A percentile compares a stretch with the other conserved stretches of the same genome.
These are phyloP conservation scores for Eucalyptus paniculata DNA, from an alignment of 345 rosid species.

Conservation along the genomic window DNA sequence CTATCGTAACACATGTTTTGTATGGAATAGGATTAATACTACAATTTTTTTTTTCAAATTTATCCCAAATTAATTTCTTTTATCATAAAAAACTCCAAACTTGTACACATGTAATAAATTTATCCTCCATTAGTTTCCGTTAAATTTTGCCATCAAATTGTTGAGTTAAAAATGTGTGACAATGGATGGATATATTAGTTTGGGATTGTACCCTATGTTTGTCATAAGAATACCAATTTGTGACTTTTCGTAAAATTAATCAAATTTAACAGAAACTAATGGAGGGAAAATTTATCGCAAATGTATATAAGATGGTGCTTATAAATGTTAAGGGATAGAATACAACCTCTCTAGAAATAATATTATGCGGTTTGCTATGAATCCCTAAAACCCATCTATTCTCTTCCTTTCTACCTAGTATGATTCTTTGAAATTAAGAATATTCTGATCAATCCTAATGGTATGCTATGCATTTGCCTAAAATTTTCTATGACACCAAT, in stretches of 20 bases:
- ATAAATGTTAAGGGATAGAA: too few relatives aligned
- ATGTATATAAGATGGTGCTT: too few relatives aligned
- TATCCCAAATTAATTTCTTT: too few relatives aligned
- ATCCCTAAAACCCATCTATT: too few relatives aligned
- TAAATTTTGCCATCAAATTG: too few relatives aligned
- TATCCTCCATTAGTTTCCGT: accelerated
- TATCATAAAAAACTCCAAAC: accelerated
- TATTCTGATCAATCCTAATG: accelerated
- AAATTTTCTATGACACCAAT: too few relatives aligned
- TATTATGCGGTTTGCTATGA: too few relatives aligned
- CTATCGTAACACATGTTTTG: background rate
- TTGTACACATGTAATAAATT: accelerated
- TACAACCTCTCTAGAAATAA: too few relatives aligned
- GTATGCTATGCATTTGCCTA: too few relatives aligned
- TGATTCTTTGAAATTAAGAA: too few relatives aligned
- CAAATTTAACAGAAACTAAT: accelerated
- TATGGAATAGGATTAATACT: background rate
- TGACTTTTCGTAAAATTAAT: too few relatives aligned
- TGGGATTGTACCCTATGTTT: accelerated
- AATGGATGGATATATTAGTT: accelerated
- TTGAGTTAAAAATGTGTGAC: accelerated
- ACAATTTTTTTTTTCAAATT: too few relatives aligned
- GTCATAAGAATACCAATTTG: accelerated
- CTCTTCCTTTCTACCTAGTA: accelerated
- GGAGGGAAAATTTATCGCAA: accelerated